Evolutionary conservation across 805 yeast genomes (phyloP).

Genomic region (Starmerella apicola): DNA sequence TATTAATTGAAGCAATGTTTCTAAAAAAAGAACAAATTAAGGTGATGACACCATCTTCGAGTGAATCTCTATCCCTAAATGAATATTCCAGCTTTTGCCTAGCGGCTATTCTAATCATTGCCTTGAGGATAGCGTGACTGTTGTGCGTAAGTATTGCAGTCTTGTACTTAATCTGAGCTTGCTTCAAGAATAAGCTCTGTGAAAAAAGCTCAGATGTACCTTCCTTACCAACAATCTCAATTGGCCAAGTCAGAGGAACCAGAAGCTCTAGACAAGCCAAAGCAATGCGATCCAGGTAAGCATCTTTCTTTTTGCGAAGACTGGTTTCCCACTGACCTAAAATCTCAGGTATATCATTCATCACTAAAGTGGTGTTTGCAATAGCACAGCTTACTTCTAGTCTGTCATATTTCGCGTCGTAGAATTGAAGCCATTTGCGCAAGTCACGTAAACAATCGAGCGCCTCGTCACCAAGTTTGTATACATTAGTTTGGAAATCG

Average conservation of each 20-base stretch:
- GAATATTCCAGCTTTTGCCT: constrained; percentile 31
- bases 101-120: constrained; percentile 51
- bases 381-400: constrained; percentile 83
- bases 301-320: constrained; percentile 16
- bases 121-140: constrained; percentile 51
- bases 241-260: constrained; percentile 79
- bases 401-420: constrained; percentile 58
- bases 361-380: constrained; percentile 62
- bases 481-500: constrained; percentile 50
- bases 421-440: constrained; percentile 74
- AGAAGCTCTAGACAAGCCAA: constrained; percentile 64
- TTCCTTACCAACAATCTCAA: constrained; percentile 47
- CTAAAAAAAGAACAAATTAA: constrained; percentile 63
- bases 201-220: constrained; percentile 41
- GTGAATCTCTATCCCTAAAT: constrained; percentile 46
- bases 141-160: constrained; percentile 46
- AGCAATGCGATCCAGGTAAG: constrained; percentile 48
- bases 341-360: constrained; percentile 62
- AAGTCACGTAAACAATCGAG: constrained; percentile 74
- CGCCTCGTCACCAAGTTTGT: constrained; percentile 80
- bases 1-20: constrained; percentile 68
- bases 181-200: constrained; percentile 47
- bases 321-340: constrained; percentile 57
- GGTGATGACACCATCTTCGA: constrained; percentile 62
- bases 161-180: constrained; percentile 61